Evolutionary conservation across 108 stramenopile species (phyloP).

Genomic region (Schizochytrium sp.): DNA sequence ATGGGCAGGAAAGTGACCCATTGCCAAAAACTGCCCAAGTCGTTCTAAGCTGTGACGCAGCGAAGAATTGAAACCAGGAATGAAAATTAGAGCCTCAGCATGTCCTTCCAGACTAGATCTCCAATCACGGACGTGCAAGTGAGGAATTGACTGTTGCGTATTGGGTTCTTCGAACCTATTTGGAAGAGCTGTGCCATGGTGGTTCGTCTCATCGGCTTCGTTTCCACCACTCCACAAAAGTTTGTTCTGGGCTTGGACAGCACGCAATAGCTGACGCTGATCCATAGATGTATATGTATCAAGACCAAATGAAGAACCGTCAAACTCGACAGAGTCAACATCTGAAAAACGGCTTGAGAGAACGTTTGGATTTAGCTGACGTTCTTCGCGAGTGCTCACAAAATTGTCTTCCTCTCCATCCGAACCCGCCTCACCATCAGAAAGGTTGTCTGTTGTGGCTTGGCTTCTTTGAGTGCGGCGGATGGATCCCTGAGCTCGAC

Average conservation of each 20-base stretch:
- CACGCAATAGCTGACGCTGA: no score
- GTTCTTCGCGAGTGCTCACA: neutral
- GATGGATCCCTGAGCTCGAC: neutral
- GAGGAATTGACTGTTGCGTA: neutral
- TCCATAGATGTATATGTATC: neutral
- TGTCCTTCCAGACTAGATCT: slow-evolving; percentile 31
- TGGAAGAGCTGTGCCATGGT: neutral
- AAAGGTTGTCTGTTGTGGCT: neutral
- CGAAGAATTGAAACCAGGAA: slow-evolving; percentile 74
- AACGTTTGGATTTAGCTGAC: neutral
- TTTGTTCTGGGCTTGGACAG: neutral
- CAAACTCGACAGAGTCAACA: slow-evolving; percentile 27
- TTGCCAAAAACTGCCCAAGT: slow-evolving; percentile 74
- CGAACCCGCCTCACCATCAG: neutral
- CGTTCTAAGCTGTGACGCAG: slow-evolving; percentile 66
- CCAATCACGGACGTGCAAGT: slow-evolving; percentile 45
- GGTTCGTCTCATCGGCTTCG: no score
- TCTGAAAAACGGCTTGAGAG: neutral
- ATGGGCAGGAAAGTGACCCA: slow-evolving; percentile 68
- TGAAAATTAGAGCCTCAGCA: slow-evolving; percentile 71
- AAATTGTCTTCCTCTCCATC: slow-evolving; percentile 27
- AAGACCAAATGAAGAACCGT: neutral
- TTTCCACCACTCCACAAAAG: neutral
- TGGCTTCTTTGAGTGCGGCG: neutral
- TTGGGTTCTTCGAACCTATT: neutral